Conservation (phyloP, 345 rosid species). For the Eucalyptus pauciflora region DNA sequence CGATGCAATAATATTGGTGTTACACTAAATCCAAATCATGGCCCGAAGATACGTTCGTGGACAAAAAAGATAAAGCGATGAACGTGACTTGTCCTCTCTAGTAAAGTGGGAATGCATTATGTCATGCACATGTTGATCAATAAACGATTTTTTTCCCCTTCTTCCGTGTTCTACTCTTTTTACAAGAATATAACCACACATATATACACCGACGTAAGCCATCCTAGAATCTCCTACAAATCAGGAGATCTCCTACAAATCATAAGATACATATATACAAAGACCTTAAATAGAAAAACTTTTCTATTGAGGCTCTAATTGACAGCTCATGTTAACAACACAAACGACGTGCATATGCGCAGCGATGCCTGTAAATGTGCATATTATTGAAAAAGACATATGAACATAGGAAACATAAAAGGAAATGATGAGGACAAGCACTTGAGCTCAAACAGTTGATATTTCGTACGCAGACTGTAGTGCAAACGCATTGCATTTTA, state of each 20-base stretch:
- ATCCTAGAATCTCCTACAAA: no score
- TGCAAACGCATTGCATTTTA: neutral
- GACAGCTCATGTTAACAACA: neutral
- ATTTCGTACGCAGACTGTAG: neutral
- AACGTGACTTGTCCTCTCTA: neutral
- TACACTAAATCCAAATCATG: neutral
- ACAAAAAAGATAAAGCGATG: neutral
- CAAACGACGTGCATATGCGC: neutral
- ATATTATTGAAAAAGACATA: neutral
- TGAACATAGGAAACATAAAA: neutral
- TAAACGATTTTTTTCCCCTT: rapidly evolving
- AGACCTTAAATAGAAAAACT: no score
- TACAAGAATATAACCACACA: no score
- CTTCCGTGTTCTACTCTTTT: no score
- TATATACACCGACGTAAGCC: no score
- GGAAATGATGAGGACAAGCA: neutral
- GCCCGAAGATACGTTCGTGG: neutral
- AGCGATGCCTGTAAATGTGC: no score
- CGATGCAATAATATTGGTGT: neutral
- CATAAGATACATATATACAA: no score
- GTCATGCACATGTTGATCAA: no score
- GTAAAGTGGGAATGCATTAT: neutral
- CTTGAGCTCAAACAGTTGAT: neutral
- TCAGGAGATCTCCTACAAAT: no score
- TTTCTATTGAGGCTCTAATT: no score